Percentiles rank a stretch among this genome's conserved stretches.
Evolutionary conservation across 768 basidiomycete genomes (phyloP).

Genomic region (Amanita pseudoporphyria): DNA sequence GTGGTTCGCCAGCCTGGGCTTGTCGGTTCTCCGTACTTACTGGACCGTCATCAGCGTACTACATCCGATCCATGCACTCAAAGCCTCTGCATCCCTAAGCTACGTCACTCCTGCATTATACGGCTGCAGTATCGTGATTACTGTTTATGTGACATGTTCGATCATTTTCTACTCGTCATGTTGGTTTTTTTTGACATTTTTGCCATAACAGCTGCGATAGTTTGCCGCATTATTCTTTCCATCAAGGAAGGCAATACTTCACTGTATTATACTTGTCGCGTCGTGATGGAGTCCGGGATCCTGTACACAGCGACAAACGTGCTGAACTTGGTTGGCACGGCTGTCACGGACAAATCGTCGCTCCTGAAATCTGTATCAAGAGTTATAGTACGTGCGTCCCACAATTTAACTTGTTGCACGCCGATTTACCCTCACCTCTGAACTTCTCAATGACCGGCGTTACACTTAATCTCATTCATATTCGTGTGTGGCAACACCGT

Average conservation of each 20-base stretch:
- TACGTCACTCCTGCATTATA: not conserved
- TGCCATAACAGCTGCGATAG: not conserved
- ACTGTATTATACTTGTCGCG: not conserved
- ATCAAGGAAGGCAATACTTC: not conserved
- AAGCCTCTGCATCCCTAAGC: not conserved
- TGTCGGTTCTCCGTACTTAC: not conserved
- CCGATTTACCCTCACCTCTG: not conserved
- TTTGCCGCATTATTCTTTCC: not conserved
- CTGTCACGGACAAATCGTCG: not conserved
- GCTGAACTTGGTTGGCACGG: not conserved
- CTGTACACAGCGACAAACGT: not conserved
- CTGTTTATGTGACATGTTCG: conserved; percentile 1
- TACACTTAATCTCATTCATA: not conserved
- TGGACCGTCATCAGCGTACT: not conserved
- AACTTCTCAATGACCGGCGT: not conserved
- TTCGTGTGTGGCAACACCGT: not conserved
- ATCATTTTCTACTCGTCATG: too few species aligned
- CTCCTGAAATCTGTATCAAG: not conserved
- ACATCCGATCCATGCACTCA: not conserved
- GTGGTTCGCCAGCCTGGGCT: not conserved
- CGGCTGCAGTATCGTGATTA: not conserved
- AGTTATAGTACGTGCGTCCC: not conserved
- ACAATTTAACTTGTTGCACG: not conserved
- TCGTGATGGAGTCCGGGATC: not conserved
- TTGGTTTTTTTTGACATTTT: not conserved